Percentiles rank a stretch among this genome's conserved stretches.
phyloP scores from a whole-genome alignment of 2,329 filamentous ascomycete genomes.

The Karstenula rhodostoma region DNA sequence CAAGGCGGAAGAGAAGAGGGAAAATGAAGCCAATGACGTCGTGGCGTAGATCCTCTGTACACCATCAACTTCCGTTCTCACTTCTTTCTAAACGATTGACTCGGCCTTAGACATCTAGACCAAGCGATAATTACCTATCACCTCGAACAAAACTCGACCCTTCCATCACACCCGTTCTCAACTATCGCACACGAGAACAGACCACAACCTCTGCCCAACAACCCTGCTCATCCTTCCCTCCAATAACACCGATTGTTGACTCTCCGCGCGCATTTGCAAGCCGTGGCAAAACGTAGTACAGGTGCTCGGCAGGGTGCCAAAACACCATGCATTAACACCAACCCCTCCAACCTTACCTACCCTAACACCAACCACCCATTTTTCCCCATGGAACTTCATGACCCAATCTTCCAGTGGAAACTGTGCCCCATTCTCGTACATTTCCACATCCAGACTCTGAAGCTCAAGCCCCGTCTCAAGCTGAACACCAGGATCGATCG shows the following conservation, averaged over 20 bases:
- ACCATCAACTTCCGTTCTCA: not conserved
- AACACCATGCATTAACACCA: no score
- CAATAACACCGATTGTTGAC: no score
- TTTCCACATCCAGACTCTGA: not conserved
- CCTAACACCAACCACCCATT: no score
- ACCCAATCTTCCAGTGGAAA: not conserved
- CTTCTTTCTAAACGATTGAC: not conserved
- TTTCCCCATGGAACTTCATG: not conserved
- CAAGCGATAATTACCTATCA: not conserved
- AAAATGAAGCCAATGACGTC: constrained; percentile 59
- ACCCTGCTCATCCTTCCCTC: constrained; percentile 56
- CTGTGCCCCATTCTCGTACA: not conserved
- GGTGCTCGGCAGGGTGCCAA: no score
- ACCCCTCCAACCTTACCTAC: no score
- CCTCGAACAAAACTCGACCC: not conserved
- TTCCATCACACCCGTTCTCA: not conserved
- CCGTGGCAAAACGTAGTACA: no score
- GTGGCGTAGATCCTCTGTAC: constrained; percentile 49
- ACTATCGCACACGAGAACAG: not conserved
- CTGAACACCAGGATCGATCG: not conserved
- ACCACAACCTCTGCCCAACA: not conserved
- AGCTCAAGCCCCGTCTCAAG: not conserved
- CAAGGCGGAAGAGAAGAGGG: constrained; percentile 55
- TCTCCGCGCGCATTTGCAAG: no score
- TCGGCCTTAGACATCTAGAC: not conserved